Conservation (phyloP, 441 rosid species). For the Gossypium schwendimanii region DNA sequence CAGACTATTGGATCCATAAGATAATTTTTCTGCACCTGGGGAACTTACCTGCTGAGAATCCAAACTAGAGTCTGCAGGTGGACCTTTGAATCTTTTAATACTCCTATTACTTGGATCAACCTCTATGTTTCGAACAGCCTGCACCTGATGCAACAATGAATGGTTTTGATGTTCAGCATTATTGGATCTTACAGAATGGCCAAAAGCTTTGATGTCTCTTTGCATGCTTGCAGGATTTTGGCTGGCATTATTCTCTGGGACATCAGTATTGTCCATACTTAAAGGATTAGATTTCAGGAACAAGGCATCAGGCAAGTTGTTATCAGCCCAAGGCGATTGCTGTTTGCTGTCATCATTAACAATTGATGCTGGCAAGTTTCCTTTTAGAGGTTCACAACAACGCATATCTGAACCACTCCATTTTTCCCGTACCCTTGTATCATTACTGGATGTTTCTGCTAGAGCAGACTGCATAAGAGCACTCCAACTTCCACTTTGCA, state of each 20-base stretch:
- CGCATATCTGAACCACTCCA: constrained; percentile 42
- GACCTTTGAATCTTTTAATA: constrained; percentile 41
- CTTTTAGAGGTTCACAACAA: constrained; percentile 29
- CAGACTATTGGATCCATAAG: constrained; percentile 22
- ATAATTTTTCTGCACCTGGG: constrained; percentile 23
- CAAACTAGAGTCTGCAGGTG: constrained; percentile 22
- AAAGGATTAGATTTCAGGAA: constrained; percentile 21
- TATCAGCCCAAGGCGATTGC: constrained; percentile 33
- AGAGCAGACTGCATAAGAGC: constrained; percentile 97
- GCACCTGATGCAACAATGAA: constrained; percentile 41
- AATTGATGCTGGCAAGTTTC: constrained; percentile 21
- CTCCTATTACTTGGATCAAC: constrained; percentile 38
- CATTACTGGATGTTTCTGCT: constrained; percentile 53
- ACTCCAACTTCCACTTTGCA: constrained; percentile 96
- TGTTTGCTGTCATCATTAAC: constrained; percentile 29
- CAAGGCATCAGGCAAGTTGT: constrained; percentile 24
- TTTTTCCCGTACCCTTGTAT: constrained; percentile 37
- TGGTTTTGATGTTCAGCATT: constrained; percentile 31
- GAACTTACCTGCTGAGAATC: constrained; percentile 26
- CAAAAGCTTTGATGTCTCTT: constrained; percentile 47
- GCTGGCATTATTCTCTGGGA: constrained; percentile 23
- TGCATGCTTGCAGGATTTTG: constrained; percentile 30
- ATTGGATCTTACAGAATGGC: constrained; percentile 37
- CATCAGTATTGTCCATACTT: background rate
- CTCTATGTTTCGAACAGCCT: constrained; percentile 40